A percentile compares a stretch with the other conserved stretches of the same genome.
Evolutionary conservation across 2,329 filamentous ascomycete species (phyloP).

Genomic region (Passalora sequoiae): DNA sequence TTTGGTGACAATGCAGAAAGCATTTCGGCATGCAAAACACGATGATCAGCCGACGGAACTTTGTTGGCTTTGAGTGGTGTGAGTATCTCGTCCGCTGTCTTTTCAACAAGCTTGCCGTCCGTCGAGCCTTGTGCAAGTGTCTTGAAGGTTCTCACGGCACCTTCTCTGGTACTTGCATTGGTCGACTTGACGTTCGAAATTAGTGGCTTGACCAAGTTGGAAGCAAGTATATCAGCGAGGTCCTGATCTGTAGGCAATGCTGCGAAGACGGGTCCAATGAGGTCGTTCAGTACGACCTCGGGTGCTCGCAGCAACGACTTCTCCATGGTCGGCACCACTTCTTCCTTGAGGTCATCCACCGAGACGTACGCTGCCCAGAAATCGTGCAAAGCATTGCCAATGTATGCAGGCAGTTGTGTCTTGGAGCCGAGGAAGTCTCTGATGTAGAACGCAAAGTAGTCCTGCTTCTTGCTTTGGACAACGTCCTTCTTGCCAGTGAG

Average conservation of each 20-base stretch:
- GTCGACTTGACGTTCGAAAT: conserved; percentile 89
- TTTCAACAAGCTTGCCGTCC: conserved; percentile 56
- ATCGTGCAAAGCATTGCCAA: conserved; percentile 68
- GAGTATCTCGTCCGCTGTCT: conserved; percentile 72
- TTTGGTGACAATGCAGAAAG: conserved; percentile 61
- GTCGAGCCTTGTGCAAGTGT: conserved; percentile 59
- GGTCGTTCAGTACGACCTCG: conserved; percentile 76
- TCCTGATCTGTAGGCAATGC: conserved; percentile 68
- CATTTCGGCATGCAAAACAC: conserved; percentile 76
- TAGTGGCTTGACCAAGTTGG: conserved; percentile 75
- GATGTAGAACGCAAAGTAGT: conserved; percentile 76
- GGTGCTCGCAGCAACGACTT: conserved; percentile 84
- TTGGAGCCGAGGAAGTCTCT: conserved; percentile 81
- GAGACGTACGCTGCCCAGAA: conserved; percentile 76
- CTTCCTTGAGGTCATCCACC: conserved; percentile 66
- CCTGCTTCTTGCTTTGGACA: conserved; percentile 61
- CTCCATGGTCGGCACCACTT: conserved; percentile 76
- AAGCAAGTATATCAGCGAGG: conserved; percentile 66
- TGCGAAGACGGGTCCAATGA: conserved; percentile 67
- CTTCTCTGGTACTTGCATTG: conserved; percentile 69
- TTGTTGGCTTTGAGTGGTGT: conserved; percentile 77
- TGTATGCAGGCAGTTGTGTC: conserved; percentile 62
- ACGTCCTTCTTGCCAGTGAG: conserved; percentile 58
- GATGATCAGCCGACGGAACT: conserved; percentile 76
- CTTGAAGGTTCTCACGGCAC: conserved; percentile 69